Conservation (phyloP, 768 basidiomycete genomes). For the Agaricus subrufescens region DNA sequence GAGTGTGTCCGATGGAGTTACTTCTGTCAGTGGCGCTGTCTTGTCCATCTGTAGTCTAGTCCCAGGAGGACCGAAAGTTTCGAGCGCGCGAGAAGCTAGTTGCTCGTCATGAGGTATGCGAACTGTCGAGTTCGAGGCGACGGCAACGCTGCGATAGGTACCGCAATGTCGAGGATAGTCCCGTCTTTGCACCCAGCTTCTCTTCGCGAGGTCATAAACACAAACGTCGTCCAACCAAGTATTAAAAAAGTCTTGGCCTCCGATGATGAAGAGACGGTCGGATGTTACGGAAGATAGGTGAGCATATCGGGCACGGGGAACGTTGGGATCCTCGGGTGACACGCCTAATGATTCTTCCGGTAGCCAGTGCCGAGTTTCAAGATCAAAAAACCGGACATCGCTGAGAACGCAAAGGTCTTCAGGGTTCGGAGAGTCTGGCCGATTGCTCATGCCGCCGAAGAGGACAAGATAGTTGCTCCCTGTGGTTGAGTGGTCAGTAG, state of each 20-base stretch:
- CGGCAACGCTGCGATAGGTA: slow-evolving; percentile 91
- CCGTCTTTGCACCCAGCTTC: slow-evolving; percentile 75
- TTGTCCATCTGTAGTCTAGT: slow-evolving; percentile 53
- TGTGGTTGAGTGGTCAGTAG: slow-evolving; percentile 20
- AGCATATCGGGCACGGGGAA: slow-evolving; percentile 88
- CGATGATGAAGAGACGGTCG: slow-evolving; percentile 84
- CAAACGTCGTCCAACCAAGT: slow-evolving; percentile 93
- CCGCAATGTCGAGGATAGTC: slow-evolving; percentile 92
- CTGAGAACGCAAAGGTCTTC: slow-evolving; percentile 89
- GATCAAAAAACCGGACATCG: slow-evolving; percentile 88
- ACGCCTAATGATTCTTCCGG: slow-evolving; percentile 35
- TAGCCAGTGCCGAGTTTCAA: slow-evolving; percentile 67
- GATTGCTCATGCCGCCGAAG: slow-evolving; percentile 93
- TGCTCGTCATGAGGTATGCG: slow-evolving; percentile 65
- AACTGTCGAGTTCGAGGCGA: slow-evolving; percentile 64
- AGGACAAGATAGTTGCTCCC: slow-evolving; percentile 90
- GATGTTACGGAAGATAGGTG: slow-evolving; percentile 87
- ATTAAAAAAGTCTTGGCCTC: slow-evolving; percentile 92
- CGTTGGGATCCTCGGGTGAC: slow-evolving; percentile 39
- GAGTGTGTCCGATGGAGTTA: slow-evolving; percentile 55
- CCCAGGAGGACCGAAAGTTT: slow-evolving; percentile 50
- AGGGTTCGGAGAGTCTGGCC: slow-evolving; percentile 60
- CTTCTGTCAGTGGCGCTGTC: slow-evolving; percentile 34
- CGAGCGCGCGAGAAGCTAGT: slow-evolving; percentile 32
- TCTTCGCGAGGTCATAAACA: slow-evolving; percentile 73